Evolutionary conservation across 805 yeast genomes (phyloP), one percentile per base, ranked within the genome.

Genomic region (Sungouiozyma ichnusensis): DNA sequence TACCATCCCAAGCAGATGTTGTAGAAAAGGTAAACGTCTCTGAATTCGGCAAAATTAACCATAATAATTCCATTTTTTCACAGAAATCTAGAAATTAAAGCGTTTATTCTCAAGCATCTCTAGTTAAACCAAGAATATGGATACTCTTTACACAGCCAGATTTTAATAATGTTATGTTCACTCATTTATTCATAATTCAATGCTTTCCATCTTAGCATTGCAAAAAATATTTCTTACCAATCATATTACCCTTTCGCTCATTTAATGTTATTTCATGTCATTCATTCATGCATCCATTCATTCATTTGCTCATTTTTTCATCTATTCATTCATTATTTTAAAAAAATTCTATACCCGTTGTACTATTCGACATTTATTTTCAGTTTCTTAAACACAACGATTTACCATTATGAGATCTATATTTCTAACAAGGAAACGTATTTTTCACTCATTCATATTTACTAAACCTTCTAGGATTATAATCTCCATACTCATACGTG

Each of bases 191-290:
- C 29, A 24, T 24, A 24, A 24, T 24, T 6, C 29, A 11, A 24
- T 24, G 29, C 11, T 24, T 7, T 7, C 9, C 29, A 24, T 24
- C 29, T 6, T 24, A 24, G 6, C 29, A n/a, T n/a, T n/a, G n/a
- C n/a, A n/a, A n/a, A n/a, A 18, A 44, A 54, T 44, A 32, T 20
- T 20, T 37, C 7, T 31, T 35, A 29, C 33, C 38, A 27, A 49
- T 44, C 48, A 43, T 33, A 15, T 8, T 33, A 15, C 16, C 13
- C 18, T n/a, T 13, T 16, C n/a, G 37, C 38, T n/a, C n/a, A n/a
- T n/a, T n/a, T n/a, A n/a, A n/a, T n/a, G n/a, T n/a, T n/a, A n/a
- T n/a, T n/a, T n/a, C n/a, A n/a, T n/a, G n/a, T n/a, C n/a, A n/a
- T n/a, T n/a, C 29, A 24, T 24, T 24, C 29, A 24, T 24, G 6